Evolutionary conservation across 2,329 filamentous ascomycete genomes (phyloP).

Genomic region (Paecilomyces dactylethromorphus): DNA sequence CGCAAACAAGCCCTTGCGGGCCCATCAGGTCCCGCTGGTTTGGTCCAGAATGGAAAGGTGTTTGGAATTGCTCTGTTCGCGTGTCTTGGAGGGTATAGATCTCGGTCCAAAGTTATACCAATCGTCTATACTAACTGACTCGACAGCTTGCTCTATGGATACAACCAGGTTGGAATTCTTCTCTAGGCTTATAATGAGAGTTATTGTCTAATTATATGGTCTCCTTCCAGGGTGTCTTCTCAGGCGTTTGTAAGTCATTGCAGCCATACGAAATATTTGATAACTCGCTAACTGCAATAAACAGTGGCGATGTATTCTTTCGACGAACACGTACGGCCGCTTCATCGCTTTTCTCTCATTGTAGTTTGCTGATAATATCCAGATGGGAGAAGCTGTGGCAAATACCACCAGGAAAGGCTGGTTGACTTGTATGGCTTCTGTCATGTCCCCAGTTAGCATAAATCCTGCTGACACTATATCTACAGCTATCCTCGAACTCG

Average conservation of each 20-base stretch:
- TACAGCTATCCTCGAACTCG: slow-evolving; percentile 24
- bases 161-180: neutral
- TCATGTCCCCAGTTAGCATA: neutral
- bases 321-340: neutral
- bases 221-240: neutral
- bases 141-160: neutral
- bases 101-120: slow-evolving; percentile 7
- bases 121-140: neutral
- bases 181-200: neutral
- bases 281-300: neutral
- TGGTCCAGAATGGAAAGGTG: slow-evolving; percentile 56
- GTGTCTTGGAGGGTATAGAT: slow-evolving; percentile 37
- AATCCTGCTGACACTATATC: neutral
- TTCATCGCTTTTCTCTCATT: too few species aligned
- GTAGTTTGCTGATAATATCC: neutral
- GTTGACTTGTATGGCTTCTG: slow-evolving; percentile 19
- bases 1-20: slow-evolving; percentile 51
- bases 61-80: slow-evolving; percentile 57
- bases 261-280: neutral
- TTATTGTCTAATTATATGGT: neutral
- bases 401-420: slow-evolving; percentile 10
- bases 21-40: slow-evolving; percentile 44
- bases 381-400: neutral
- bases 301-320: neutral
- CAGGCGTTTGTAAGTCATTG: neutral